Evolutionary conservation across 1,284 basidiomycete genomes (phyloP).

Genomic region (Austroboletus novae-zelandiae): DNA sequence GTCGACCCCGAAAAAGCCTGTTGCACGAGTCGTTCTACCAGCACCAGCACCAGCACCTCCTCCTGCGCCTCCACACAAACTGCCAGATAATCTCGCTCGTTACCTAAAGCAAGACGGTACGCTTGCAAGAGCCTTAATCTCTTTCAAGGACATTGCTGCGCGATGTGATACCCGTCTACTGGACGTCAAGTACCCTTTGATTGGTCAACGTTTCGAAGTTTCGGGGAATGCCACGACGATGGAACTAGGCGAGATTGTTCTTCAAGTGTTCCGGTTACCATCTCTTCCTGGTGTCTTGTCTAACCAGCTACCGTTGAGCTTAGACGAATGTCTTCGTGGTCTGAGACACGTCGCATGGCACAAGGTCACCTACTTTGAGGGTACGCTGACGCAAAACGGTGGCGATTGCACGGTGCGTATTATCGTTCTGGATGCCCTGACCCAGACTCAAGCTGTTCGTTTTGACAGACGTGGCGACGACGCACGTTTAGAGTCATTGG

Average conservation of each 20-base stretch:
- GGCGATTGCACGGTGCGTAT: conserved; percentile 85
- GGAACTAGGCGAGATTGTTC: conserved; percentile 75
- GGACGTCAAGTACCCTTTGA: conserved; percentile 81
- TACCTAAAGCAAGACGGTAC: conserved; percentile 81
- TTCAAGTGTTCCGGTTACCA: conserved; percentile 89
- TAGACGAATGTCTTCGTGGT: conserved; percentile 91
- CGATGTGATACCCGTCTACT: conserved; percentile 82
- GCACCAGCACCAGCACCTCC: conserved; percentile 27
- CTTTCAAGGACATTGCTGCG: conserved; percentile 79
- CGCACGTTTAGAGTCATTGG: conserved; percentile 87
- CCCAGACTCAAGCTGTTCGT: conserved; percentile 1
- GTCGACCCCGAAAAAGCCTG: conserved; percentile 70
- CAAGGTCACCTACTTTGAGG: conserved; percentile 87
- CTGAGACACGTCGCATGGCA: conserved; percentile 89
- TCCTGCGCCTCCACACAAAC: conserved; percentile 33
- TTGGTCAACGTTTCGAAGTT: conserved; percentile 66
- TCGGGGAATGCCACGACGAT: conserved; percentile 55
- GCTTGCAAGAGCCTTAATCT: conserved; percentile 77
- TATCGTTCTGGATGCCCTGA: conserved; percentile 5
- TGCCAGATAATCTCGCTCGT: conserved; percentile 73
- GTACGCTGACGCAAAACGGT: conserved; percentile 91
- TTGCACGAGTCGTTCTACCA: conserved; percentile 39
- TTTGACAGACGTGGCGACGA: conserved; percentile 77
- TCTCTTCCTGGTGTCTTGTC: conserved; percentile 79
- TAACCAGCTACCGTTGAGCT: conserved; percentile 81